Evolutionary conservation across 2,329 filamentous ascomycete species (phyloP).

Genomic region (Alternaria conjuncta): DNA sequence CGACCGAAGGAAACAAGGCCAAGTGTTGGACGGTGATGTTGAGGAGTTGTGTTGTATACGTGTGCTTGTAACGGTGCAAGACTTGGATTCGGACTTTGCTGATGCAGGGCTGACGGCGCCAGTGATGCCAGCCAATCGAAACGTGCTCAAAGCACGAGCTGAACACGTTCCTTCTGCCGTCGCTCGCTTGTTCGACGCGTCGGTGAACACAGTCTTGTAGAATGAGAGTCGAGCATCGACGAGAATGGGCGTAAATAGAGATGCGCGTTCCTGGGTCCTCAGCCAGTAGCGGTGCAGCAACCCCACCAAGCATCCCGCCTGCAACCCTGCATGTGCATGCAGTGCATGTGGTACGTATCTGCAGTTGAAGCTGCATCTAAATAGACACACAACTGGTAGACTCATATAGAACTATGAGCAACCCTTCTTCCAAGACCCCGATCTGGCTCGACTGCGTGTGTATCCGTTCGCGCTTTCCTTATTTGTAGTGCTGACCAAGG

Average conservation of each 20-base stretch:
- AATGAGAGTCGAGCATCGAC: slow-evolving; percentile 10
- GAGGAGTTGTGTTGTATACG: slow-evolving; percentile 6
- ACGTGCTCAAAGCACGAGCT: slow-evolving; percentile 17
- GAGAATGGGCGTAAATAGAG: slow-evolving; percentile 18
- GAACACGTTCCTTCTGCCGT: not conserved
- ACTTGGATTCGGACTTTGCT: slow-evolving; percentile 11
- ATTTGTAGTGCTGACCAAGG: slow-evolving; percentile 28
- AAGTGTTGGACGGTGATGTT: not conserved
- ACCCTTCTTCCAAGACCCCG: slow-evolving; percentile 29
- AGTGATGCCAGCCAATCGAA: slow-evolving; percentile 15
- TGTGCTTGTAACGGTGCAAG: slow-evolving; percentile 13
- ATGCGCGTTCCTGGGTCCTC: slow-evolving; percentile 7
- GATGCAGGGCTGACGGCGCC: slow-evolving; percentile 10
- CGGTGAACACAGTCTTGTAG: not conserved
- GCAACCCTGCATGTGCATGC: slow-evolving; percentile 22
- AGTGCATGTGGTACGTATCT: slow-evolving; percentile 6
- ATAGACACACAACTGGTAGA: not conserved
- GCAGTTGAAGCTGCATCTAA: slow-evolving; percentile 5
- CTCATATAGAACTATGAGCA: slow-evolving; percentile 12
- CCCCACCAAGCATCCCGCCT: slow-evolving; percentile 19
- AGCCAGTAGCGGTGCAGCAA: slow-evolving; percentile 15
- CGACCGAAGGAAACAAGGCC: not conserved
- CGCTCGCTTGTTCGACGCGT: not conserved
- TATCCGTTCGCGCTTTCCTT: slow-evolving; percentile 45
- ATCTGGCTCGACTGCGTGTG: slow-evolving; percentile 50